Base-by-base conservation (phyloP, 225 moss, liverwort and hornwort species). In the Climacium dendroides region DNA sequence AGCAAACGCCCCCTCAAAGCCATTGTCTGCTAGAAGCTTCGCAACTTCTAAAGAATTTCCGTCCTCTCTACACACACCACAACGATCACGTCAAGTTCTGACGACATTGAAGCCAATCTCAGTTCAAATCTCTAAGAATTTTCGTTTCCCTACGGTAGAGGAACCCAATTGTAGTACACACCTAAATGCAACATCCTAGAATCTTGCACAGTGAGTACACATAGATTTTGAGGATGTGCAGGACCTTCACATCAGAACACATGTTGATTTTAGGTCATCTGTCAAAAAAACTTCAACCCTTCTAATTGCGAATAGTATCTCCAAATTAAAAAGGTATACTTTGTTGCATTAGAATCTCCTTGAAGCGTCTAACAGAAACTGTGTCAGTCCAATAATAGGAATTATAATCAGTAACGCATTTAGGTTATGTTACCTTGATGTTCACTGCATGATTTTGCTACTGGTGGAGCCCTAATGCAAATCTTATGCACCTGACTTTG, bases 31-130 rank as follows among this genome's bases (percentile, higher is more conserved):
- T 52, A 88, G 28, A 79, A 88, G 84, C 78, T 88, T 88, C 79
- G 84, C 84, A 61, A 84, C 88, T 52, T 78, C 52, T 26, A 84
- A 70, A 52, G 88, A 84, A 69, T 84, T 88, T 59, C 94, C 96
- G 84, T 95, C 96, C 82, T 91, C 88, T 83, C 96, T 96, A 83
- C 66, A 87, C 82, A 82, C 81, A 80, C 19, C 53, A 80, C 86
- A 87, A 86, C 90, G 55, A 90, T 86, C 81, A 77, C 17, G 76
- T 85, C 81, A 84, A 39, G 69, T 35, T 65, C 22, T 41, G 74
- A 20, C 4, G 22, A n/a, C 54, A 48, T n/a, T 32, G 37, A 48
- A 80, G 80, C 20, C 37, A n/a, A 32, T 81, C 50, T 29, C 41
- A 58, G n/a, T 67, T 54, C 54, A 60, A 61, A 74, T 78, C 62